Conservation (phyloP, 129 eudicot species). For the Heracleum sosnowskyi region DNA sequence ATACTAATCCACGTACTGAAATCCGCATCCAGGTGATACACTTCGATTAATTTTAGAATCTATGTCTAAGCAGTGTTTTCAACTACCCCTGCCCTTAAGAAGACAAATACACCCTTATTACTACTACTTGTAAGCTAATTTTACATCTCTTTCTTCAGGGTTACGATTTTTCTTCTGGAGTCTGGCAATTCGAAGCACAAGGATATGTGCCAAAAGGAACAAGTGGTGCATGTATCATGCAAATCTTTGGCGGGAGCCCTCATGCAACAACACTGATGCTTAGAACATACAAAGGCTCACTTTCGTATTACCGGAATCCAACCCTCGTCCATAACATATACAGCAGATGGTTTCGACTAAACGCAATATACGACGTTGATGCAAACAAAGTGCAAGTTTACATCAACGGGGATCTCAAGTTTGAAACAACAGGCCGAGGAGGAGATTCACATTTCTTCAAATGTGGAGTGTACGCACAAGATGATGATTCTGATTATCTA, state of each 20-base stretch:
- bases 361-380: slow-evolving; percentile 26
- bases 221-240: slow-evolving; percentile 34
- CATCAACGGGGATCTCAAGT: slow-evolving; percentile 17
- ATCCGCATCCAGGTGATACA: slow-evolving; percentile 7
- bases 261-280: slow-evolving; percentile 34
- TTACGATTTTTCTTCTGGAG: slow-evolving; percentile 29
- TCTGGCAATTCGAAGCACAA: slow-evolving; percentile 38
- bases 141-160: background rate
- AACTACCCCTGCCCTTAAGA: no score
- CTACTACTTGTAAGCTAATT: no score
- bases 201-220: slow-evolving; percentile 31
- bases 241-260: slow-evolving; percentile 29
- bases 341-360: slow-evolving; percentile 23
- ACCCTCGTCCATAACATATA: slow-evolving; percentile 16
- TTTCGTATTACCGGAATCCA: slow-evolving; percentile 11
- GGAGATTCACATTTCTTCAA: slow-evolving; percentile 26
- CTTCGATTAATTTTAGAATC: no score
- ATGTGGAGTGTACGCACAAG: slow-evolving; percentile 27
- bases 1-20: slow-evolving; percentile 33
- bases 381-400: slow-evolving; percentile 19
- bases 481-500: slow-evolving; percentile 15
- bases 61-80: no score
- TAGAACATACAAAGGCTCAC: slow-evolving; percentile 8
- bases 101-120: background rate
- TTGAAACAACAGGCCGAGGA: slow-evolving; percentile 16